Conservation (phyloP, 2,329 filamentous ascomycete genomes). For the Zarea fungicola region DNA sequence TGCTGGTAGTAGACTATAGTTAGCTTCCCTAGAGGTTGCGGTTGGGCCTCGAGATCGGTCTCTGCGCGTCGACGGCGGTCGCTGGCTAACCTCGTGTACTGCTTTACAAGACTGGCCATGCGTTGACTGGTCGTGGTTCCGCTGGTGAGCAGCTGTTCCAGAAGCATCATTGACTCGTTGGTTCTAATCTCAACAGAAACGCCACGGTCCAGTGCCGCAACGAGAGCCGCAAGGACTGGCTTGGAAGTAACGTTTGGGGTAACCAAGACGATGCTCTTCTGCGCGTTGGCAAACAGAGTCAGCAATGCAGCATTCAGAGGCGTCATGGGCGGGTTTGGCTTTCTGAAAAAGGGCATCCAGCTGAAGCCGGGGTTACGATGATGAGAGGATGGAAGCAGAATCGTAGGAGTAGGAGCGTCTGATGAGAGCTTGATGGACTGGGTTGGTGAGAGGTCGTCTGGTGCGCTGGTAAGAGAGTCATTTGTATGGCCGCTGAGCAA, state of each 20-base stretch:
- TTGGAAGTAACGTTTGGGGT: conserved; percentile 73
- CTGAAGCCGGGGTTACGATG: conserved; percentile 62
- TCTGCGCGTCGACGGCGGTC: conserved; percentile 18
- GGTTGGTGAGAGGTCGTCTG: conserved; percentile 19
- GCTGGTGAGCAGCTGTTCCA: conserved; percentile 77
- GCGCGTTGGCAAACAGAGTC: conserved; percentile 54
- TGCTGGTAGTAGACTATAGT: conserved; percentile 54
- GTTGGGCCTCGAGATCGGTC: conserved; percentile 39
- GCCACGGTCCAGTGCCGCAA: conserved; percentile 58
- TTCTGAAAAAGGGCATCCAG: conserved; percentile 50
- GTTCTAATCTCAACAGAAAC: conserved; percentile 65
- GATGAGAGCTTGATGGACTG: conserved; percentile 24
- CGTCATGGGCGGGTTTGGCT: conserved; percentile 51
- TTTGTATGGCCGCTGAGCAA: not conserved
- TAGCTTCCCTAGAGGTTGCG: conserved; percentile 41
- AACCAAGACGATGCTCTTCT: conserved; percentile 58
- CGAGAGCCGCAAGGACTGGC: conserved; percentile 56
- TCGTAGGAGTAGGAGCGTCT: conserved; percentile 39
- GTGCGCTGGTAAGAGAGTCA: not conserved
- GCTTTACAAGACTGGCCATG: conserved; percentile 52
- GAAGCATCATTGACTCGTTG: conserved; percentile 63
- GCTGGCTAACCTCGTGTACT: conserved; percentile 37
- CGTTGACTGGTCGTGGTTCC: conserved; percentile 67
- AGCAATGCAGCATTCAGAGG: conserved; percentile 64
- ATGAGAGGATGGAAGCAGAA: conserved; percentile 71